Percentiles rank a stretch among this genome's conserved stretches.
These are phyloP conservation scores for Vigna trinervia DNA, from an alignment of 306 rosid species.

Conservation along the genomic window DNA sequence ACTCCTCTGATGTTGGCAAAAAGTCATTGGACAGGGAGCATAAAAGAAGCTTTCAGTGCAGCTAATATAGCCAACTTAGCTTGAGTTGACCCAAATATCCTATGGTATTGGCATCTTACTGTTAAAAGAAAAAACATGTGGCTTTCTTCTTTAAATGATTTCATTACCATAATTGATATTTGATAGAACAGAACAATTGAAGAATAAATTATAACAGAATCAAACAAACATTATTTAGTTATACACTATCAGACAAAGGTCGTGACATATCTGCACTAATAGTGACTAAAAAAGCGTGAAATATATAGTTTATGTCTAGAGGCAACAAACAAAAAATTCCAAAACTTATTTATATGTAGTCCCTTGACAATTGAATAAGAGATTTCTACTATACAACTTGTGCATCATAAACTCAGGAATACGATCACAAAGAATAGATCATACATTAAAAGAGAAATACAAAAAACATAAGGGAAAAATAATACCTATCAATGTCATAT, in stretches of 20 bases:
- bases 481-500: conserved; percentile 23
- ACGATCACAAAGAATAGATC: conserved; percentile 15
- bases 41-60: conserved; percentile 38
- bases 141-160: conserved; percentile 35
- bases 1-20: neutral
- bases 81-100: conserved; percentile 43
- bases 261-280: conserved; percentile 12
- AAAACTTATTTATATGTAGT: conserved; percentile 33
- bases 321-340: conserved; percentile 41
- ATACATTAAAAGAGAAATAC: conserved; percentile 13
- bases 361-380: conserved; percentile 15
- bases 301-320: conserved; percentile 26
- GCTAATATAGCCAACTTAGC: conserved; percentile 42
- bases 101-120: conserved; percentile 33
- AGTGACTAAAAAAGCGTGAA: conserved; percentile 14
- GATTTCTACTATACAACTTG: conserved; percentile 37
- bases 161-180: conserved; percentile 40
- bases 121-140: conserved; percentile 31
- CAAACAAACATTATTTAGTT: conserved; percentile 38
- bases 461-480: conserved; percentile 2
- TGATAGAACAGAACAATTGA: conserved; percentile 28
- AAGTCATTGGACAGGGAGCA: conserved; percentile 30
- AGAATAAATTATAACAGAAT: conserved; percentile 24
- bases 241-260: conserved; percentile 37
- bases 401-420: neutral